Evolutionary conservation across 768 basidiomycete genomes (phyloP), one percentile per base, ranked within the genome.

Genomic region (Collybia nuda): DNA sequence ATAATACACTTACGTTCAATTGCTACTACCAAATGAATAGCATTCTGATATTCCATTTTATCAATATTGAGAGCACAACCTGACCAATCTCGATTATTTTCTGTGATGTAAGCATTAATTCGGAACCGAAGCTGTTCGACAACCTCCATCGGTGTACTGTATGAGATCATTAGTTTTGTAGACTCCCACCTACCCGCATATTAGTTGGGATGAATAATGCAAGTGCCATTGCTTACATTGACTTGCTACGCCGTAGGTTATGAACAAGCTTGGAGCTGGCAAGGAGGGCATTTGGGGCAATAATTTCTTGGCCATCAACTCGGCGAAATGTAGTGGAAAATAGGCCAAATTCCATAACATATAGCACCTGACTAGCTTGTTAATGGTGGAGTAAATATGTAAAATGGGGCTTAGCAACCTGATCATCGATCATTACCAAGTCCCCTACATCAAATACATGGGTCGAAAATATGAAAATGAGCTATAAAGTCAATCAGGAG

Each of bases 391-490:
- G 26, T 8, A n/a, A 9, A 44, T 23, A 35, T 2, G 11, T 19
- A 26, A 15, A 35, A 18, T 12, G 23, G 12, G 39, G 53, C 40
- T 26, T 8, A 52, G 52, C 41, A 64, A 77, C 82, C 66, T 84
- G 79, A 48, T 85, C 82, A 59, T 91, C 90, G 54, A 92, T 90
- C 77, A 91, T 80, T 6, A 91, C 85, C 24, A 90, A 67, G 58
- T 92, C 89, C 6, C 89, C 89, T 6, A 91, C 85, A 62, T 90
- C 88, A 56, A 87, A 91, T n/a, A 88, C 85, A 61, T 91, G 90
- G 0, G 89, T 90, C 1, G 85, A 86, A 64, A 90, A 90, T 51
- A 90, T 90, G 71, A 91, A 91, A 59, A 91, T 86, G 18, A 91
- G 77, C 87, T 88, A 44, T 3, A 23, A 2, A 43, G 6, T 15